Evolutionary conservation across 2,329 filamentous ascomycete species (phyloP).

Genomic region (Penicillium digitatum): DNA sequence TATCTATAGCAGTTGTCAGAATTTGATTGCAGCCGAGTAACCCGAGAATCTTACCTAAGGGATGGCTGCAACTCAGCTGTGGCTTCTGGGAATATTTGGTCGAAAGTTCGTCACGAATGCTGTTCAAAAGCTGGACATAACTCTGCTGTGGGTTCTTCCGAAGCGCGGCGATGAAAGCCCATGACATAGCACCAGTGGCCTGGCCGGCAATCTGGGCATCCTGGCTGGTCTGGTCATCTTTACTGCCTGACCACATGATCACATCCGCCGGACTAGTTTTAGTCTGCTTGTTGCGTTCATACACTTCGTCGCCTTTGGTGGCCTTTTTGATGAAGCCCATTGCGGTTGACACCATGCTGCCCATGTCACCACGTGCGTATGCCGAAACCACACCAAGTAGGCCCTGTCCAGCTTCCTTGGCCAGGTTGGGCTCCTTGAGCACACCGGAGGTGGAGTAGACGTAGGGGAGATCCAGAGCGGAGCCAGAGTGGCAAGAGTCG

Average conservation of each 20-base stretch:
- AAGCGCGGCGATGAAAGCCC: conserved; percentile 87
- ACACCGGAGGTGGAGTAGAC: conserved; percentile 64
- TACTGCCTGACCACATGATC: conserved; percentile 96
- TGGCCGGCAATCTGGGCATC: conserved; percentile 84
- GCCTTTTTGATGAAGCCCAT: conserved; percentile 85
- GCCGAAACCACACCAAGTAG: conserved; percentile 65
- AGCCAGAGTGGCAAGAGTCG: conserved; percentile 65
- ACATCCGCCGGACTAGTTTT: conserved; percentile 95
- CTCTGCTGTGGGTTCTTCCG: conserved; percentile 93
- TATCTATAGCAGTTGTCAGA: conserved; percentile 48
- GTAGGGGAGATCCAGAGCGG: conserved; percentile 63
- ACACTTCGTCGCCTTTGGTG: conserved; percentile 70
- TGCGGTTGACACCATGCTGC: conserved; percentile 74
- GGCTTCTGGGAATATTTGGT: conserved; percentile 91
- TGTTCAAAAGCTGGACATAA: conserved; percentile 93
- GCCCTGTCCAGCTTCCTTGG: conserved; percentile 64
- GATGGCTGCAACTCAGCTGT: conserved; percentile 93
- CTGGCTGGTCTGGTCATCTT: conserved; percentile 90
- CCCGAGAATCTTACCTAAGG: conserved; percentile 64
- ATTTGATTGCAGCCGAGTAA: not conserved
- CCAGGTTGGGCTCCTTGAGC: conserved; percentile 66
- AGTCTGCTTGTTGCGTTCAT: conserved; percentile 76
- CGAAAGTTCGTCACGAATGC: conserved; percentile 81
- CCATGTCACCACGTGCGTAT: conserved; percentile 79
- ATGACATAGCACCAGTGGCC: conserved; percentile 97